Evolutionary conservation across 768 basidiomycete genomes (phyloP), one percentile per base, ranked within the genome.

Genomic region (Mycena latifolia): DNA sequence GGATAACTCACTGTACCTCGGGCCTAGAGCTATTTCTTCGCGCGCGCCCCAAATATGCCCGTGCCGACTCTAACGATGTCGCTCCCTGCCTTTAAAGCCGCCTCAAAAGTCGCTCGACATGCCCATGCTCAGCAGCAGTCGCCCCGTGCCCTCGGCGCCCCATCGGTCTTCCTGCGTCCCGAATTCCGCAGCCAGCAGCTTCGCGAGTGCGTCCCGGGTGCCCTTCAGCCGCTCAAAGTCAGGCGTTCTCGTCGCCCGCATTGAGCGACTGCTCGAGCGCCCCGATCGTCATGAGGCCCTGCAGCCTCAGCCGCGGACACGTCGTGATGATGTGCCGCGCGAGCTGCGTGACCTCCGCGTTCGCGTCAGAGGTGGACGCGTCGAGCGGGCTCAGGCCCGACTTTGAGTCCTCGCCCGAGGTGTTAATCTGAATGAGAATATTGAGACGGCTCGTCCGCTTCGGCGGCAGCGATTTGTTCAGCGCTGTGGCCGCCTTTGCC

Each of bases 221-320:
- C 71, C 73, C 61, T 79, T 82, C 47, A 92, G 79, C 11, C 76
- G 71, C 65, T 79, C 79, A 69, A 94, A 94, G 72, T 94, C 92
- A n/a, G 5, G 82, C 83, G 47, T 75, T 73, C 39, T 67, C 65
- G 8, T 68, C 73, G 22, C 65, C 82, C 0, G 84, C 83, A 12
- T 79, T 73, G 31, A 92, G 82, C 3, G 94, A 95, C 66, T 89
- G 84, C 39, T 89, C 84, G 56, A 93, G 83, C 20, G 95, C 88
- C 1, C 98, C 98, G 70, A 99, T 99, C 1, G 98, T 98, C 98
- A 99, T 99, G 52, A 99, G 79, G 5, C 98, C 98, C 55, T 89
- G 87, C 5, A 99, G 80, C 24, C 82, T 86, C 31, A 99, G 84
- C 20, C 81, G 82, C 1, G 94, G 92, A 77, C 98, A 99, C 31